phyloP scores from a whole-genome alignment of 306 rosid genomes.

The Senna tora region DNA sequence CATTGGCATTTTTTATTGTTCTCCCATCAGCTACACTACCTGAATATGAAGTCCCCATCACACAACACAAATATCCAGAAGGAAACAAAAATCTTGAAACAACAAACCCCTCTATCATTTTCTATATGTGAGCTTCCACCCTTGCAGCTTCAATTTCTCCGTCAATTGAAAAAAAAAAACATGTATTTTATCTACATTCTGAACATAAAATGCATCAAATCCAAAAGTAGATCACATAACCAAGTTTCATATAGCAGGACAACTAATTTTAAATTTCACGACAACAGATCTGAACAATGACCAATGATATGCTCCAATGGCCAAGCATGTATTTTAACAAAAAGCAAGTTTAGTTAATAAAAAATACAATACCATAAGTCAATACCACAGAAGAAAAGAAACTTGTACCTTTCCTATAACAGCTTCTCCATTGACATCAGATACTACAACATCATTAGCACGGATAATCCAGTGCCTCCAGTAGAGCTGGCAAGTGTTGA shows the following conservation, averaged over 20 bases:
- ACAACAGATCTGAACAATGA: conserved; percentile 19
- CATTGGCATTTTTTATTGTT: background rate
- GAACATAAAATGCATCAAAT: conserved; percentile 21
- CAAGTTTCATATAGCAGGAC: background rate
- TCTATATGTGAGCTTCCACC: too few species aligned
- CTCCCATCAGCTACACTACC: background rate
- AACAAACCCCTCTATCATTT: background rate
- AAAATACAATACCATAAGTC: background rate
- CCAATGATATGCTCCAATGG: background rate
- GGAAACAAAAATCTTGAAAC: background rate
- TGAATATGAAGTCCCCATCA: background rate
- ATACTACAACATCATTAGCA: conserved; percentile 53
- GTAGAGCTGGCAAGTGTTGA: conserved; percentile 76
- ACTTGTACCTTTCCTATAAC: conserved; percentile 78
- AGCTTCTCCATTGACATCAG: conserved; percentile 67
- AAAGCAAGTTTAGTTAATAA: conserved; percentile 5
- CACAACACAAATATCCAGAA: background rate
- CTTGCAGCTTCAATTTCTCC: too few species aligned
- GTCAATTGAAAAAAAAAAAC: too few species aligned
- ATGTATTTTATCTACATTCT: conserved; percentile 1
- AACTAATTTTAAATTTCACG: conserved; percentile 25
- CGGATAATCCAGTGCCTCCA: conserved; percentile 77
- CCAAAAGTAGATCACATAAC: conserved; percentile 10
- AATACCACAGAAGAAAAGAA: background rate
- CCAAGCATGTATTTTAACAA: conserved; percentile 12